Percentiles rank a stretch among this genome's conserved stretches.
These are phyloP conservation scores for Hymenotorrendiella dingleyae DNA, from an alignment of 2,329 filamentous ascomycete genomes.

Conservation along the genomic window DNA sequence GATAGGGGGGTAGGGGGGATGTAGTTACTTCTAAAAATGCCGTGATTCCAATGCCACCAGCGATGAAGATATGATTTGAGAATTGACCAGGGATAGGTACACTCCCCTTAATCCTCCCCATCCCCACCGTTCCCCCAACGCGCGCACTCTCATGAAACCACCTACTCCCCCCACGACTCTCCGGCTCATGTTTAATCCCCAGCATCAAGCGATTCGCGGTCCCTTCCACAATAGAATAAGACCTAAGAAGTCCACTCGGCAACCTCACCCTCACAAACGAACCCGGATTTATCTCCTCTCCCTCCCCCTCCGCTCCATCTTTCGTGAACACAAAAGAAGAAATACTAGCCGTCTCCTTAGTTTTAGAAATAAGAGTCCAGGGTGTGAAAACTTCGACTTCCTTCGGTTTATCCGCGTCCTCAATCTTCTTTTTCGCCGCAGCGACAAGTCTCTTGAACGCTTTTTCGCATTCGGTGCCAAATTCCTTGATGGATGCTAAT, in stretches of 20 bases:
- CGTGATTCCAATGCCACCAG: slow-evolving; percentile 60
- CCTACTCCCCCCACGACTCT: slow-evolving; percentile 53
- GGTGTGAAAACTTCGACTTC: slow-evolving; percentile 31
- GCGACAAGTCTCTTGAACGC: slow-evolving; percentile 49
- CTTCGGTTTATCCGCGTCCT: slow-evolving; percentile 21
- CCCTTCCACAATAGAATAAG: slow-evolving; percentile 55
- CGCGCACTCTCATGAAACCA: slow-evolving; percentile 47
- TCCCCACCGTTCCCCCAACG: slow-evolving; percentile 44
- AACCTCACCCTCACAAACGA: slow-evolving; percentile 53
- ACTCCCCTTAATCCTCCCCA: slow-evolving; percentile 44
- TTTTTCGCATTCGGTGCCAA: slow-evolving; percentile 39
- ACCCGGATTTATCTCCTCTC: slow-evolving; percentile 37
- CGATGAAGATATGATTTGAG: slow-evolving; percentile 57
- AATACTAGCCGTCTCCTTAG: slow-evolving; percentile 44
- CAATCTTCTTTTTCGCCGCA: slow-evolving; percentile 33
- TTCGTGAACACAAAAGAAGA: slow-evolving; percentile 48
- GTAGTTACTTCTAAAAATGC: slow-evolving; percentile 57
- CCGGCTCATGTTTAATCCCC: slow-evolving; percentile 49
- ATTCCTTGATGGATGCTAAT: slow-evolving; percentile 32
- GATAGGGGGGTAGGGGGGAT: too few species aligned
- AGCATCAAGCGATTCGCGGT: slow-evolving; percentile 46
- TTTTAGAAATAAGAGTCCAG: slow-evolving; percentile 42
- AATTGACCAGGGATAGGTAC: slow-evolving; percentile 41
- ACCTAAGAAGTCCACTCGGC: slow-evolving; percentile 48
- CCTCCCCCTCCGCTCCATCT: slow-evolving; percentile 31